Evolutionary conservation across 805 yeast genomes (phyloP), one percentile per base, ranked within the genome.

Genomic region (Pichia nanzhaoensis): DNA sequence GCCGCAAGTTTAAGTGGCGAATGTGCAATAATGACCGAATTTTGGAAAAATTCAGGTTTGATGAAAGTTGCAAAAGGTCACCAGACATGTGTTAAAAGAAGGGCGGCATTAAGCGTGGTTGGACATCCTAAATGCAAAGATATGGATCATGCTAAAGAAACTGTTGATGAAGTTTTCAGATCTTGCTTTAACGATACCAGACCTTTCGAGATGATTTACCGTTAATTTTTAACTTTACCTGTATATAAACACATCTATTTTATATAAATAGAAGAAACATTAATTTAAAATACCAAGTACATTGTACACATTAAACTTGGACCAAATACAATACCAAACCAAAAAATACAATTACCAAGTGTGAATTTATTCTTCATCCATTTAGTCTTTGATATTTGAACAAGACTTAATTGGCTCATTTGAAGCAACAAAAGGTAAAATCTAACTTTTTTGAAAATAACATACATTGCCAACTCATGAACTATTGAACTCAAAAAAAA

Each of bases 1-100:
- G 99, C 99, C 0, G 82, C 95, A 10, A 82, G 88, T 53, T 70
- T 93, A 19, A 84, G 95, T 59, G 99, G 99, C 6, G 99, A 93
- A 60, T 93, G 99, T 65, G 75, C 98, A 24, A 79, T 91, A 55
- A 76, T 82, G 78, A 85, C 84, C 55, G 96, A 93, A 63, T 81
- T 89, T 55, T 69, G 75, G 46, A 57, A 59, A 43, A 53, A 54
- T 46, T 35, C 50, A 1, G 64, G 64, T n/a, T 44, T 55, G 34
- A 56, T 60, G 57, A 54, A 60, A 47, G 49, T 60, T 18, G 66
- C 70, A 1, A 77, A 78, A 53, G 96, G 96, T 31, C 96, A 88
- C 60, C 98, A 93, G 64, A 80, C 71, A 21, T 93, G 99, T 68
- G 95, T 90, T 30, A 78, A 78, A 55, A 78, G 99, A 64, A 77